Conservation (phyloP, 108 stramenopile genomes). For the Cyclotella sp. region DNA sequence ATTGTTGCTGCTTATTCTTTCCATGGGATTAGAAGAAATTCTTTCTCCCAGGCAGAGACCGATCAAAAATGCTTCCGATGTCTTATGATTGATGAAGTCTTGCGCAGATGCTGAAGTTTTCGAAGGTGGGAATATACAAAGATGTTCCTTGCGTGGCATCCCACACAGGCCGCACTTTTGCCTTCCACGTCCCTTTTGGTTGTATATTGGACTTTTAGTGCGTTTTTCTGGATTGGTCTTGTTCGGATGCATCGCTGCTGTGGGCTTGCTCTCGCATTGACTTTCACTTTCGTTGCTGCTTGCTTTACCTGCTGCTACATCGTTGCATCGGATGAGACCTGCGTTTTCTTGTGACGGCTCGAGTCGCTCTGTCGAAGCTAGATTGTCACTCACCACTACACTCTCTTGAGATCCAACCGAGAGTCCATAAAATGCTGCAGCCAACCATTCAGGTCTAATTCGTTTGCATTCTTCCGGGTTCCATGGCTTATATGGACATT, state of each 20-base stretch:
- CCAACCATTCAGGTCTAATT: neutral
- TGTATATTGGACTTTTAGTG: neutral
- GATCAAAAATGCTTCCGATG: no score
- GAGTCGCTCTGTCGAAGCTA: no score
- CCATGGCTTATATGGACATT: neutral
- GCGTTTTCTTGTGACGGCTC: no score
- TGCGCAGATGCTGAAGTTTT: neutral
- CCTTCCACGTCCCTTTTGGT: neutral
- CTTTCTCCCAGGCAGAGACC: no score
- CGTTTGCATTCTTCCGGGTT: neutral
- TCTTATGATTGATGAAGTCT: neutral
- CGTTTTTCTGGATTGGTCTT: neutral
- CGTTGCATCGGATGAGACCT: no score
- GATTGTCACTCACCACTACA: no score
- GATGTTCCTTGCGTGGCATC: neutral
- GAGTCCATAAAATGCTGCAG: neutral
- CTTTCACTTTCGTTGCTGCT: no score
- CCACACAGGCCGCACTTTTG: slow-evolving; percentile 3
- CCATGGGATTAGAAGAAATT: no score
- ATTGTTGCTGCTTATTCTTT: no score
- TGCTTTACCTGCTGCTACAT: no score
- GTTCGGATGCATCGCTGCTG: no score
- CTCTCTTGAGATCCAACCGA: neutral
- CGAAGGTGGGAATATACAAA: neutral
- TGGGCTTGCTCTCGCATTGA: no score